Percentiles rank a stretch among this genome's conserved stretches.
Evolutionary conservation across 1,284 basidiomycete genomes (phyloP).

Genomic region (Bothia castanella): DNA sequence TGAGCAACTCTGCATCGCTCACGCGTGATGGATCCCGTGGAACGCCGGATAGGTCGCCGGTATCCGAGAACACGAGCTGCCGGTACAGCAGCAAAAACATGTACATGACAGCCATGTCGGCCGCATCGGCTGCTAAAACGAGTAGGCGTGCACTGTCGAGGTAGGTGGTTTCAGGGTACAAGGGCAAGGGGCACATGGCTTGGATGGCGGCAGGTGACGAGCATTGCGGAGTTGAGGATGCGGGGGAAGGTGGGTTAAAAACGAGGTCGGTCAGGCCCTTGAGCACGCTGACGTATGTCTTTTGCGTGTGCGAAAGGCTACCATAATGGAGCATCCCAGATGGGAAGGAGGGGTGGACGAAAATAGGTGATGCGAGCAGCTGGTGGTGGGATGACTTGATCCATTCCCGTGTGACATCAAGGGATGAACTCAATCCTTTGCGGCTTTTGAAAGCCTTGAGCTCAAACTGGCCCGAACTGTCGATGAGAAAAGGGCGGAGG

Average conservation of each 20-base stretch:
- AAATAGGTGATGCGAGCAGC: slow-evolving; percentile 36
- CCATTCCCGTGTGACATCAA: slow-evolving; percentile 64
- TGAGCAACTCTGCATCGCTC: slow-evolving; percentile 49
- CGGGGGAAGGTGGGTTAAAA: slow-evolving; percentile 53
- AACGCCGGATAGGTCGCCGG: slow-evolving; percentile 22
- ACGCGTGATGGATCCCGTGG: slow-evolving; percentile 33
- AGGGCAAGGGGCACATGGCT: slow-evolving; percentile 37
- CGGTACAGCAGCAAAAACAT: slow-evolving; percentile 80
- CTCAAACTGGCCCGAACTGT: slow-evolving; percentile 80
- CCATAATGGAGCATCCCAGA: slow-evolving; percentile 40
- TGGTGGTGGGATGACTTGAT: slow-evolving; percentile 44
- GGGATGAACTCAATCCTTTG: slow-evolving; percentile 45
- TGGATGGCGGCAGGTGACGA: slow-evolving; percentile 34
- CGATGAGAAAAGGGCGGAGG: slow-evolving; percentile 79
- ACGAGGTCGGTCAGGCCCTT: slow-evolving; percentile 70
- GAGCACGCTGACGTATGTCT: slow-evolving; percentile 54
- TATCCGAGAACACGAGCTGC: slow-evolving; percentile 57
- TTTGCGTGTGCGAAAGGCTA: slow-evolving; percentile 47
- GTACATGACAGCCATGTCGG: slow-evolving; percentile 73
- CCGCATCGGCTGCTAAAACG: slow-evolving; percentile 67
- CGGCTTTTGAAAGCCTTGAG: slow-evolving; percentile 70
- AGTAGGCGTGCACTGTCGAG: slow-evolving; percentile 76
- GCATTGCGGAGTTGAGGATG: slow-evolving; percentile 26
- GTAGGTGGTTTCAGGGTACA: slow-evolving; percentile 79
- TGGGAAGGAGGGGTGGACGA: slow-evolving; percentile 42